Evolutionary conservation across 2,329 filamentous ascomycete genomes (phyloP), one percentile per base, ranked within the genome.

Genomic region (Septoria linicola): DNA sequence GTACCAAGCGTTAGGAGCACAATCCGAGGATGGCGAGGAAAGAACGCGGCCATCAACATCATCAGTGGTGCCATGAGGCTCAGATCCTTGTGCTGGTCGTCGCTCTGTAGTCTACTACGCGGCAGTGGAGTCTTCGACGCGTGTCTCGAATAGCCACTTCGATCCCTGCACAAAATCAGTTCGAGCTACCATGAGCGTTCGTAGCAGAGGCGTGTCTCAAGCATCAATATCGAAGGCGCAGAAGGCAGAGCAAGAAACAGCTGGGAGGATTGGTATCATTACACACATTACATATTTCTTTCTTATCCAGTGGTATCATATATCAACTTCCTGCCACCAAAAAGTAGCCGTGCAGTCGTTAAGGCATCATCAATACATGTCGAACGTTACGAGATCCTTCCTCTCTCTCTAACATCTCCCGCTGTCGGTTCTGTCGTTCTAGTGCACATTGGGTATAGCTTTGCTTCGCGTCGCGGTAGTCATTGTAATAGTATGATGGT

Each of bases 201-300:
- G n/a, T n/a, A n/a, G n/a, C n/a, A n/a, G n/a, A n/a, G n/a, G n/a
- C n/a, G n/a, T n/a, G n/a, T n/a, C n/a, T n/a, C n/a, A n/a, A n/a
- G n/a, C n/a, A n/a, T n/a, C n/a, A n/a, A n/a, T n/a, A n/a, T n/a
- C n/a, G n/a, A n/a, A n/a, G n/a, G n/a, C n/a, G 23, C 23, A 19
- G 19, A 6, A 11, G 13, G 16, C 21, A 10, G 3, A 31, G 6
- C 1, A 19, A 16, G 41, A 34, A 14, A 20, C 41, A 13, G 11
- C 14, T 21, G 25, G 25, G 16, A 44, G 39, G 32, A 25, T 34
- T 20, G 30, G 14, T 35, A 13, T 41, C 46, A 41, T 49, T 49
- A 49, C 13, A 49, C 25, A 49, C 46, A 49, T 49, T 49, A 49
- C 37, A 48, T 41, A 49, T 41, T 46, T 21, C 31, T 34, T 35